Conservation (phyloP, 2,329 filamentous ascomycete genomes). For the Colletotrichum higginsianum region DNA sequence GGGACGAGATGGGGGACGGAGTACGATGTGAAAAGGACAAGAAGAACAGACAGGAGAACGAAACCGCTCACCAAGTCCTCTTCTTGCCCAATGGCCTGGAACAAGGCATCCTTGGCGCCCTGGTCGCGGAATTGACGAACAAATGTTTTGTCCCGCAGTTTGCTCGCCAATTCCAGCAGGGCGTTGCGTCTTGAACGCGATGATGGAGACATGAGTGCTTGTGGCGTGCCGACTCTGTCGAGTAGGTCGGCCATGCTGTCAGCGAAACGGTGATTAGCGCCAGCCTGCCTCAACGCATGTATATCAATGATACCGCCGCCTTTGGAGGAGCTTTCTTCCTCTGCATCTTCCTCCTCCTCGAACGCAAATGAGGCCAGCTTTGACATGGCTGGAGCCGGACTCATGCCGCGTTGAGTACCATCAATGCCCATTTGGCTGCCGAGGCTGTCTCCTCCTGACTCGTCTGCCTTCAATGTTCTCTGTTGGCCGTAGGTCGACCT, state of each 20-base stretch:
- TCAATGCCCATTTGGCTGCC: slow-evolving; percentile 46
- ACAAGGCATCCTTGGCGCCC: slow-evolving; percentile 78
- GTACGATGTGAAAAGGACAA: slow-evolving; percentile 74
- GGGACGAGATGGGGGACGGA: slow-evolving; percentile 72
- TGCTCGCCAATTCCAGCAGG: slow-evolving; percentile 72
- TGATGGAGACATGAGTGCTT: slow-evolving; percentile 58
- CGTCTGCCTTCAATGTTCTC: slow-evolving; percentile 54
- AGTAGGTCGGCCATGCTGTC: slow-evolving; percentile 77
- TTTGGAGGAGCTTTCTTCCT: slow-evolving; percentile 58
- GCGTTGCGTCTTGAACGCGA: slow-evolving; percentile 70
- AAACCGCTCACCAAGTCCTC: slow-evolving; percentile 75
- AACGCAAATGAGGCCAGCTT: slow-evolving; percentile 50
- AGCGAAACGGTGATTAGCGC: slow-evolving; percentile 76
- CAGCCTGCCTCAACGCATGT: slow-evolving; percentile 76
- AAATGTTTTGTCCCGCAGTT: slow-evolving; percentile 74
- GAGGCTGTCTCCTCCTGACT: slow-evolving; percentile 43
- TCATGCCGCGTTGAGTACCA: slow-evolving; percentile 39
- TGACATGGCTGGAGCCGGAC: slow-evolving; percentile 34
- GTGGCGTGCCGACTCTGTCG: slow-evolving; percentile 70
- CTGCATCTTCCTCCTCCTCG: slow-evolving; percentile 60
- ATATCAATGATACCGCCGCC: slow-evolving; percentile 71
- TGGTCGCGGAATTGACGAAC: slow-evolving; percentile 81
- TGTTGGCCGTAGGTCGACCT: slow-evolving; percentile 41
- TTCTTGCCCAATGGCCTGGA: slow-evolving; percentile 72
- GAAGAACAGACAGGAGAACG: slow-evolving; percentile 73